phyloP scores from a whole-genome alignment of 129 eudicot genomes.

The Daucus carota region DH1_v3.0 NC_030385.2:28557001-28557500 shows the following conservation, averaged over 20 bases:
- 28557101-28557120: conserved; percentile 46
- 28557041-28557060: conserved; percentile 51
- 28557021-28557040: conserved; percentile 18
- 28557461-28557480: conserved; percentile 43
- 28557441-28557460: conserved; percentile 62
- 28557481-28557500: conserved; percentile 25
- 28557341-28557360: conserved; percentile 65
- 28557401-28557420: conserved; percentile 56
- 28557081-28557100: conserved; percentile 33
- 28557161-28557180: conserved; percentile 7
- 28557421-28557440: conserved; percentile 48
- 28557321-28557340: conserved; percentile 67
- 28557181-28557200: conserved; percentile 44
- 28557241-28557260: not conserved
- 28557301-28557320: conserved; percentile 30
- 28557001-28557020: not conserved
- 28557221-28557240: conserved; percentile 30
- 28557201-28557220: conserved; percentile 40
- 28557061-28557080: conserved; percentile 45
- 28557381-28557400: conserved; percentile 76
- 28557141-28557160: conserved; percentile 24
- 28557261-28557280: not conserved
- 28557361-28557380: conserved; percentile 39
- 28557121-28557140: conserved; percentile 39
- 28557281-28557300: not conserved